These are phyloP conservation scores for Gaeumannomyces sp. DNA, from an alignment of 2,329 filamentous ascomycete species.

Conservation along the genomic window DNA sequence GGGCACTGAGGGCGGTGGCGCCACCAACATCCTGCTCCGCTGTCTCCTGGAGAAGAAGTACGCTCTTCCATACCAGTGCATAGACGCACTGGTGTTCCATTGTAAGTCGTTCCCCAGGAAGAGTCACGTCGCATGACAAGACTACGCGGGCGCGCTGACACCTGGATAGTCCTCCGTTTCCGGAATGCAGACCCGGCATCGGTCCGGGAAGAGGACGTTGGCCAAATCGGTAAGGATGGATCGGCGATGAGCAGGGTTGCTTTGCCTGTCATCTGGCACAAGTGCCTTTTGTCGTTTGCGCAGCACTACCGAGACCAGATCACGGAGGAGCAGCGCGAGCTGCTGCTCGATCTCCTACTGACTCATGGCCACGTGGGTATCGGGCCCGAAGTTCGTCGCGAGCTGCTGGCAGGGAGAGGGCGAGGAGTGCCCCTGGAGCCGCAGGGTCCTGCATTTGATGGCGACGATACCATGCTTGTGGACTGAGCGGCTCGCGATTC, in stretches of 20 bases:
- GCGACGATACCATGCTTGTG: constrained; percentile 89
- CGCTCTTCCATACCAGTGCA: constrained; percentile 86
- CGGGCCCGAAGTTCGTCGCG: constrained; percentile 82
- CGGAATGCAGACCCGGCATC: constrained; percentile 59
- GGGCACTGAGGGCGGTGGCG: constrained; percentile 78
- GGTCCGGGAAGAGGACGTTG: constrained; percentile 44
- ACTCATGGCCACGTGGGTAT: constrained; percentile 82
- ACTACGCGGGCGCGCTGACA: background rate
- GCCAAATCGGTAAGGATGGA: constrained; percentile 24
- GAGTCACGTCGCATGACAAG: background rate
- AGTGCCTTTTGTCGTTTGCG: constrained; percentile 85
- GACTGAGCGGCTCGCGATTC: constrained; percentile 28
- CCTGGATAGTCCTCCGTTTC: constrained; percentile 49
- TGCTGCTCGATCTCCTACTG: constrained; percentile 78
- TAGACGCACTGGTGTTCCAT: constrained; percentile 93
- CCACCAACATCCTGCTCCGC: constrained; percentile 93
- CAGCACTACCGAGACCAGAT: constrained; percentile 94
- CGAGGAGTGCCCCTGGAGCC: constrained; percentile 67
- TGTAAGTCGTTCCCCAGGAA: constrained; percentile 30
- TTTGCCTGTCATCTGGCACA: constrained; percentile 93
- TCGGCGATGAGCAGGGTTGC: constrained; percentile 25
- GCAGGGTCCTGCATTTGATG: constrained; percentile 51
- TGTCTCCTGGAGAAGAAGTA: constrained; percentile 95
- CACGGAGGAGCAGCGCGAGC: constrained; percentile 83
- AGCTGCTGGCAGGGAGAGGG: constrained; percentile 81